Base-by-base conservation (phyloP, 495 filamentous ascomycete genomes). In the Staphylotrichum tortipilum region DNA sequence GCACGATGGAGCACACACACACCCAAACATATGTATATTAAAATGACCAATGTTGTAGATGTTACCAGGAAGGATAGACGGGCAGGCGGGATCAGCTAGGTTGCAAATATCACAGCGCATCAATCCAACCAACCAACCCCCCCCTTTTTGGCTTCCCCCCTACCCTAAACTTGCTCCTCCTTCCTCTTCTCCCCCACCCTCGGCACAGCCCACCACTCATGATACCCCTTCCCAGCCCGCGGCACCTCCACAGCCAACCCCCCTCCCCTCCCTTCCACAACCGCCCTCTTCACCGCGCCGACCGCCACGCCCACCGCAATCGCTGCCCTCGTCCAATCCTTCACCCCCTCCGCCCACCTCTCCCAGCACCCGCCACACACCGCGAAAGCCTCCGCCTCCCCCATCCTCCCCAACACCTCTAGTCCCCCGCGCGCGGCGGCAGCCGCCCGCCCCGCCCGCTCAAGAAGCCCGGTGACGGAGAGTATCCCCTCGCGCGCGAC, bases 181-280 rank as follows among this genome's bases (percentile, higher is more conserved):
- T 38, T 56, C 30, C 46, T 21, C 15, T 34, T 41, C 38, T 53
- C 57, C 50, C 53, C 36, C 12, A 89, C 54, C 62, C 81, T 82
- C 5, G 85, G 85, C 49, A 90, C 83, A 51, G 81, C 71, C 87
- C 87, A 92, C 80, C 83, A 88, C 55, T 82, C 80, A 69, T 86
- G 80, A 70, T 85, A 84, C 17, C 65, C 59, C 56, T 78, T 76
- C 4, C 72, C 77, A 6, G 72, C 59, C 31, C 68, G 68, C 2
- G 80, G 80, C 35, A 86, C 73, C 44, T 70, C 73, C 8, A 82
- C 78, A 18, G 44, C 67, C 72, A n/a, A 77, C 28, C 42, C 22
- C 70, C 43, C 66, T 68, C 17, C 77, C 22, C 50, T 18, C 17
- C 68, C 38, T 49, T 44, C 37, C 38, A 18, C 69, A 7, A 42